These are phyloP conservation scores for Penicillium fuscoglaucum DNA, from an alignment of 2,329 filamentous ascomycete species.

Conservation along the genomic window DNA sequence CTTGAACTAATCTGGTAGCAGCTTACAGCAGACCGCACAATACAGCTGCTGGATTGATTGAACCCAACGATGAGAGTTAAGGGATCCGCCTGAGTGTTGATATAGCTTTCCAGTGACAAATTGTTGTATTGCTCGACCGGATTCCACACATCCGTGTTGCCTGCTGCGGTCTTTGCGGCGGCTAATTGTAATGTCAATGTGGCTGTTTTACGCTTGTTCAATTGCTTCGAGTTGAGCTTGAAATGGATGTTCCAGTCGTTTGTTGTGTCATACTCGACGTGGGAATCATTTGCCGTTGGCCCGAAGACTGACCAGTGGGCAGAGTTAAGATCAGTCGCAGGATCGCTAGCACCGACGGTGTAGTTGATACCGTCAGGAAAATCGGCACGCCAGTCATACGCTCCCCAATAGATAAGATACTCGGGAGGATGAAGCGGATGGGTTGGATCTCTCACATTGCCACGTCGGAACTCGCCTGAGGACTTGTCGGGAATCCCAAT, in stretches of 20 bases:
- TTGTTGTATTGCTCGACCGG: slow-evolving; percentile 55
- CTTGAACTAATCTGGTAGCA: slow-evolving; percentile 65
- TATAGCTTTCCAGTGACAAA: slow-evolving; percentile 52
- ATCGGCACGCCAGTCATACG: slow-evolving; percentile 60
- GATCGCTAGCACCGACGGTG: slow-evolving; percentile 55
- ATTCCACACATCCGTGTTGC: slow-evolving; percentile 62
- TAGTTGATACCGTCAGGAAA: slow-evolving; percentile 61
- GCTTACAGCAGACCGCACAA: slow-evolving; percentile 59
- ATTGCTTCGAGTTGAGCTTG: slow-evolving; percentile 46
- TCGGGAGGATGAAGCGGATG: slow-evolving; percentile 57
- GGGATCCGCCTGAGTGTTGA: slow-evolving; percentile 46
- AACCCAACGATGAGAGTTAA: slow-evolving; percentile 42
- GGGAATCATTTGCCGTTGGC: slow-evolving; percentile 38
- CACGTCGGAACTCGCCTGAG: slow-evolving; percentile 61
- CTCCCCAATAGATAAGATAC: slow-evolving; percentile 62
- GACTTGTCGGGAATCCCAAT: slow-evolving; percentile 64
- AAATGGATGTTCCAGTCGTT: slow-evolving; percentile 64
- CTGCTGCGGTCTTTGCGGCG: slow-evolving; percentile 61
- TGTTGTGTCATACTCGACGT: slow-evolving; percentile 42
- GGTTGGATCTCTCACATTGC: slow-evolving; percentile 51
- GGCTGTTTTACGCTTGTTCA: slow-evolving; percentile 48
- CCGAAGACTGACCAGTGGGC: slow-evolving; percentile 67
- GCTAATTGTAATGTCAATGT: slow-evolving; percentile 65
- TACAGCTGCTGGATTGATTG: slow-evolving; percentile 60
- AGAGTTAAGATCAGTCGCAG: slow-evolving; percentile 58